Percentiles rank a stretch among this genome's conserved stretches.
These are phyloP conservation scores for Geotrichum candidum DNA, from an alignment of 1,139 yeast genomes.

Conservation along the genomic window DNA sequence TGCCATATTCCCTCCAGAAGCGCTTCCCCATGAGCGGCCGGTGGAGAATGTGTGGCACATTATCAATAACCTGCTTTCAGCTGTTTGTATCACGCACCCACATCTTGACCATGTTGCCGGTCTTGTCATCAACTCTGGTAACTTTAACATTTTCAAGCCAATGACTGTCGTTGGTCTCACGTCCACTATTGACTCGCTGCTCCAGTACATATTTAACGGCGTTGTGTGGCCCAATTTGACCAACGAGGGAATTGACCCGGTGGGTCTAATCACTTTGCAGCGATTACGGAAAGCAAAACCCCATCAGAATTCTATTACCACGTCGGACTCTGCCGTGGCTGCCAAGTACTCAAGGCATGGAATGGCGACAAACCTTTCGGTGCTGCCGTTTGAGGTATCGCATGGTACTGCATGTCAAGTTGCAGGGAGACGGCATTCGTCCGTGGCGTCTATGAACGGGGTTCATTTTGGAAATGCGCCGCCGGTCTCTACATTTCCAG, in stretches of 20 bases:
- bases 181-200: constrained; percentile 49
- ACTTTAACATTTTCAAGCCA: constrained; percentile 37
- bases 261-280: constrained; percentile 27
- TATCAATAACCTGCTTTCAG: constrained; percentile 31
- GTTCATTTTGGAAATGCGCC: background rate
- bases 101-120: constrained; percentile 78
- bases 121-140: constrained; percentile 65
- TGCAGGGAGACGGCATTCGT: constrained; percentile 10
- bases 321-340: background rate
- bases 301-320: background rate
- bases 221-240: constrained; percentile 73
- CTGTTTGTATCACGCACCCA: constrained; percentile 68
- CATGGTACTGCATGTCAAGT: constrained; percentile 17
- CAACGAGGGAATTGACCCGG: constrained; percentile 32
- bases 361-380: constrained; percentile 16
- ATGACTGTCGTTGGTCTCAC: constrained; percentile 50
- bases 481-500: background rate
- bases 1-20: constrained; percentile 18
- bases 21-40: constrained; percentile 26
- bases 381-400: constrained; percentile 13
- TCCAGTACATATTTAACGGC: constrained; percentile 62
- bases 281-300: constrained; percentile 20
- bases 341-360: background rate
- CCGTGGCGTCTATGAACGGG: constrained; percentile 7
- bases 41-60: constrained; percentile 35